Base-by-base conservation (phyloP, 2,329 filamentous ascomycete species). In the Verruconis gallopava region DNA sequence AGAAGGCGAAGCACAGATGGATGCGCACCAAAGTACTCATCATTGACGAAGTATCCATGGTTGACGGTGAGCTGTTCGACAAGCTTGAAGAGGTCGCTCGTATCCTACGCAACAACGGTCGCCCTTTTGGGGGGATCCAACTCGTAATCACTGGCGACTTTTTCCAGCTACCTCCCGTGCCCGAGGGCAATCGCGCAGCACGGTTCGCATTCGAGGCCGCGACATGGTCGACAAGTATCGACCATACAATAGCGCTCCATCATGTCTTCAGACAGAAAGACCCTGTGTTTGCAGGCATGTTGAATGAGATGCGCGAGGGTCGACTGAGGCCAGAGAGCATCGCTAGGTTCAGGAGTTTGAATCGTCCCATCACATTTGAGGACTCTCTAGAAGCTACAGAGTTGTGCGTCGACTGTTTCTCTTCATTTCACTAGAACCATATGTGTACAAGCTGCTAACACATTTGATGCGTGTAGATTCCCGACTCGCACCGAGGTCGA, bases 11-110 rank as follows among this genome's bases (percentile, higher is more conserved):
- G 56, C 81, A 77, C 48, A 75, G 89, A 32, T 98, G 93, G 93
- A 64, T 93, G 49, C 76, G 78, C 44, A 93, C 86, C 1, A 93
- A 88, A 55, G 77, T 85, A 11, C 72, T 98, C 18, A 72, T 98
- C 50, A 75, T 98, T 52, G 91, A 98, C 60, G 91, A 98, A 58
- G 79, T 98, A 3, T 96, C 91, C 11, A 98, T 98, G 93, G 88
- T 98, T 3, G 91, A 98, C 53, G 91, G 85, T 1, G 88, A 95
- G 22, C 69, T 98, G 0, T 98, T 96, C 50, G 91, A 98, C 65
- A 98, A 98, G 60, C 72, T 98, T 14, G 86, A 93, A 47, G 75
- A 82, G 46, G 82, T 98, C 50, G 89, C 88, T 12, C 75, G 89
- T 43, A 76, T 71, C 3, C 77, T 98, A 47, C 77, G 88, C 42